A percentile compares a stretch with the other conserved stretches of the same genome.
phyloP scores from a whole-genome alignment of 2,329 filamentous ascomycete genomes.

The Colletotrichum tropicicola region DNA sequence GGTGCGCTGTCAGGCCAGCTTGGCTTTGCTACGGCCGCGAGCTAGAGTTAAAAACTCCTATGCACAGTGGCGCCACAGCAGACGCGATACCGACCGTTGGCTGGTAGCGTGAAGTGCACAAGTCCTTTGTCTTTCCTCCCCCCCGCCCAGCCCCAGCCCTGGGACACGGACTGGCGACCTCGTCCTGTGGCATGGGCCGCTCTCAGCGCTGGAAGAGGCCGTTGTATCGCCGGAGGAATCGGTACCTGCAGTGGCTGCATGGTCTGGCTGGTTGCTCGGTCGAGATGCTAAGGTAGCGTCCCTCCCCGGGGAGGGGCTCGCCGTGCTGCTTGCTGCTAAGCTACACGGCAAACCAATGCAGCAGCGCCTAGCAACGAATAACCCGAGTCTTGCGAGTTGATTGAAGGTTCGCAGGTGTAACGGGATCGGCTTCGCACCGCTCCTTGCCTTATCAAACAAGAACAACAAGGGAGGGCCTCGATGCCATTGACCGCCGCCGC shows the following conservation, averaged over 20 bases:
- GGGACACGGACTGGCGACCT: constrained; percentile 15
- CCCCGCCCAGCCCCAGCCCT: background rate
- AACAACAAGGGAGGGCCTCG: background rate
- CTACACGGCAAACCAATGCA: background rate
- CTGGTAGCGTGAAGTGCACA: background rate
- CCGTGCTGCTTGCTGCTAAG: background rate
- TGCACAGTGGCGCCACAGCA: constrained; percentile 7
- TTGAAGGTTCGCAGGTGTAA: constrained; percentile 18
- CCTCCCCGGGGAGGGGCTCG: background rate
- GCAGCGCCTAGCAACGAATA: background rate
- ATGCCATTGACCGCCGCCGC: constrained; percentile 4
- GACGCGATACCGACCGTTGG: background rate
- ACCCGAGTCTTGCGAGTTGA: background rate
- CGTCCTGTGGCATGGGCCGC: constrained; percentile 13
- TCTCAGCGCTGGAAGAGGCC: constrained; percentile 12
- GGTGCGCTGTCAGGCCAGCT: constrained; percentile 22
- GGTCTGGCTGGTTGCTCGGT: constrained; percentile 13
- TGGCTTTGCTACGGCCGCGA: background rate
- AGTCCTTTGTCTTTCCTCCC: background rate
- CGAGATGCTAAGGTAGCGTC: constrained; percentile 8
- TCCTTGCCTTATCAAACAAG: constrained; percentile 18
- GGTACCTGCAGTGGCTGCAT: constrained; percentile 21
- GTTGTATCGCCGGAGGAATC: constrained; percentile 24
- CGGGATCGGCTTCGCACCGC: constrained; percentile 15
- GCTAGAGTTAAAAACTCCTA: background rate